phyloP scores from a whole-genome alignment of 2,329 filamentous ascomycete species.

The Calonectria pauciramosa region DNA sequence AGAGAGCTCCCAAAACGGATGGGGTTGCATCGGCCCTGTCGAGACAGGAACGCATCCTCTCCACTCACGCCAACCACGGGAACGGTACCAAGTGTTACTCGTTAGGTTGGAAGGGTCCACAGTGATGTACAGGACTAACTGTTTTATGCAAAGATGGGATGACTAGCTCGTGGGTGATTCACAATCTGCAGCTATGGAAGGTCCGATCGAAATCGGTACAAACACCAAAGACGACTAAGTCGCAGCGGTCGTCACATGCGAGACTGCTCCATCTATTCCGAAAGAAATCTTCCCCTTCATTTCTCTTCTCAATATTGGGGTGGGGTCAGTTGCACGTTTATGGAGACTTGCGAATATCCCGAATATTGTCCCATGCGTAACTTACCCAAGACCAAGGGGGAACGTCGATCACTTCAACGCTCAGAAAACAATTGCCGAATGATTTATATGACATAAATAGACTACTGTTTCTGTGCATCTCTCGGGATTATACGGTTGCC shows the following conservation, averaged over 20 bases:
- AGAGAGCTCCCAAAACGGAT: slow-evolving; percentile 63
- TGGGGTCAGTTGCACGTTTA: background rate
- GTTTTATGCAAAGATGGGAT: background rate
- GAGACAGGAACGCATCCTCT: slow-evolving; percentile 43
- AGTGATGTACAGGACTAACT: slow-evolving; percentile 11
- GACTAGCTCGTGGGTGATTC: background rate
- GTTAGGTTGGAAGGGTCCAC: slow-evolving; percentile 31
- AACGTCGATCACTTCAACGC: no score
- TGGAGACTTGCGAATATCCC: background rate
- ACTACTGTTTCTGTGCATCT: background rate
- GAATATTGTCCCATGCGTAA: background rate
- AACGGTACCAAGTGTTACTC: slow-evolving; percentile 25
- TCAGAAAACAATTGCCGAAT: background rate
- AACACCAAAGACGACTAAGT: background rate
- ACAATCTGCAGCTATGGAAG: background rate
- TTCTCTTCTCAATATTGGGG: background rate
- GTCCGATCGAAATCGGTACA: background rate
- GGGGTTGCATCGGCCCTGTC: slow-evolving; percentile 65
- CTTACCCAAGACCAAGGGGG: background rate
- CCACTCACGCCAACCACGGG: slow-evolving; percentile 33
- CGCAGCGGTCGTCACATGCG: background rate
- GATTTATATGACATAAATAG: slow-evolving; percentile 23
- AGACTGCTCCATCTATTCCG: background rate
- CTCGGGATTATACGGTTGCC: background rate
- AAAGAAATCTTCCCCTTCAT: background rate